A percentile compares a stretch with the other conserved stretches of the same genome.
phyloP scores from a whole-genome alignment of 140 eudicot genomes.

The Anethum foeniculum region DNA sequence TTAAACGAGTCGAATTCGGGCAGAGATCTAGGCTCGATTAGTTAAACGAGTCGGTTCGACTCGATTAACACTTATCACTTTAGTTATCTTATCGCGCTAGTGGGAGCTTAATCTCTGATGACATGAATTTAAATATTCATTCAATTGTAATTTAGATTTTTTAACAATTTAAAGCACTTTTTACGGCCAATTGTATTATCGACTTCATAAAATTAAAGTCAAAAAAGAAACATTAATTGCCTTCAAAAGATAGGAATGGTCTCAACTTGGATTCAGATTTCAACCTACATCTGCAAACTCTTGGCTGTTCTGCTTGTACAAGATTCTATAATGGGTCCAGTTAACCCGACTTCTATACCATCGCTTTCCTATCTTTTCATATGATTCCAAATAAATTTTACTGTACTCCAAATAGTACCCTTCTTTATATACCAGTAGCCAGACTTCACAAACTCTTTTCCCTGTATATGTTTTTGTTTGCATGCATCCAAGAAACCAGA shows the following conservation, averaged over 20 bases:
- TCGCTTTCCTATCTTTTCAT: background rate
- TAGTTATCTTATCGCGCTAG: no score
- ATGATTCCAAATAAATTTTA: background rate
- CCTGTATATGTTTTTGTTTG: background rate
- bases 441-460: background rate
- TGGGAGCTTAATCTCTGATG: no score
- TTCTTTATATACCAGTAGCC: background rate
- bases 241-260: background rate
- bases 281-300: background rate
- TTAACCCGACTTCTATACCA: background rate
- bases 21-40: no score
- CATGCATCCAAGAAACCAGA: background rate
- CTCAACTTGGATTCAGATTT: background rate
- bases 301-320: slow-evolving; percentile 2
- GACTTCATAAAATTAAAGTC: background rate
- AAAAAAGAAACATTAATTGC: background rate
- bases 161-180: no score
- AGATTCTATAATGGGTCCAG: background rate
- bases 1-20: no score
- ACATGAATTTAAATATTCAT: no score
- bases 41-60: no score
- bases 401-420: background rate
- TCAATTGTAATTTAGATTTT: no score
- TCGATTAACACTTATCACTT: no score
- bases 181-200: background rate